Evolutionary conservation across 2,329 filamentous ascomycete species (phyloP).

Genomic region (Colletotrichum sp.): DNA sequence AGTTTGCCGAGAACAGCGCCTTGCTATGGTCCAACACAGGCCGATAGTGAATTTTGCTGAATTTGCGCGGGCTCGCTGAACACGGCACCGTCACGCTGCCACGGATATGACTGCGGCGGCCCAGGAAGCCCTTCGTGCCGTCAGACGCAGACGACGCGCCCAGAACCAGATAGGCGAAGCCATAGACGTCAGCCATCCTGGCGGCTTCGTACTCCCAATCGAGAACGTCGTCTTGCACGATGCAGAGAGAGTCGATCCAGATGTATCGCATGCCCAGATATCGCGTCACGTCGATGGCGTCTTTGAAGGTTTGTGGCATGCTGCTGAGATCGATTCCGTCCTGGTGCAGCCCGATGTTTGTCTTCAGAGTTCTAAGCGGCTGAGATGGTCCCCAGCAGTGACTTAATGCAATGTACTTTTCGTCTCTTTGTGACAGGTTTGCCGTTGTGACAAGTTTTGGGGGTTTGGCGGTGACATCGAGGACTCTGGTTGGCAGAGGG

Average conservation of each 20-base stretch:
- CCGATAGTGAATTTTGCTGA: background rate
- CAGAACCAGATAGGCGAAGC: background rate
- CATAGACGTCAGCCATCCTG: background rate
- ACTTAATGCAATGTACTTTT: background rate
- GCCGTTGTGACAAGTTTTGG: background rate
- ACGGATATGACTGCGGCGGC: background rate
- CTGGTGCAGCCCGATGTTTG: background rate
- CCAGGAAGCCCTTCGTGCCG: background rate
- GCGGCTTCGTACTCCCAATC: constrained; percentile 18
- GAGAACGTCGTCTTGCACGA: constrained; percentile 18
- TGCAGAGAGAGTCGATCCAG: constrained; percentile 24
- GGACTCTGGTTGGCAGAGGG: background rate
- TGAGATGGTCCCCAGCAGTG: background rate
- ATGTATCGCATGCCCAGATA: constrained; percentile 19
- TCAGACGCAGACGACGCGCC: background rate
- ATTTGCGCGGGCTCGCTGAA: background rate
- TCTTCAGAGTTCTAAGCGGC: fast-evolving
- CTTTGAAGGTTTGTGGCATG: constrained; percentile 7
- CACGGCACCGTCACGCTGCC: background rate
- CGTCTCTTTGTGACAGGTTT: background rate
- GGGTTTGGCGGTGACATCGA: background rate
- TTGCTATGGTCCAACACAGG: background rate
- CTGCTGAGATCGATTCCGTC: background rate
- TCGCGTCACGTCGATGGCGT: constrained; percentile 8
- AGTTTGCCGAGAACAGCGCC: background rate